Evolutionary conservation across 495 filamentous ascomycete species (phyloP).

Genomic region (Schizothecium vesticola): DNA sequence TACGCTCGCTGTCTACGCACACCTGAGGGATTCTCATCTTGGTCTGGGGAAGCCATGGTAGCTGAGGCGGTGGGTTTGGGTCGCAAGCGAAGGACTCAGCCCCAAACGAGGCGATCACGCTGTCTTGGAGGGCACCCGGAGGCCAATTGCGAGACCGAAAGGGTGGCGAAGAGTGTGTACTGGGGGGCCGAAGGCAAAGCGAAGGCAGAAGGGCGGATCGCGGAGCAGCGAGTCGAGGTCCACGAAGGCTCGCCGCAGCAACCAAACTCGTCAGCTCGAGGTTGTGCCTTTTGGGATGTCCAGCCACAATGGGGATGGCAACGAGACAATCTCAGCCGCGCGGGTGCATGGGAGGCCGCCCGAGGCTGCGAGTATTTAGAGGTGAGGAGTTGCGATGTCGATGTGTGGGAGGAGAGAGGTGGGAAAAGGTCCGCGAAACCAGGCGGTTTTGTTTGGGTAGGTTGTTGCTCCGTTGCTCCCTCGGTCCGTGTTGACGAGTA

Average conservation of each 20-base stretch:
- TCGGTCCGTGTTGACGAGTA: background rate
- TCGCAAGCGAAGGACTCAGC: conserved; percentile 19
- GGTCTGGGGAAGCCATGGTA: conserved; percentile 21
- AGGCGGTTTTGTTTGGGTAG: background rate
- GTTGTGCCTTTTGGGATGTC: background rate
- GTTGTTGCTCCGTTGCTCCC: background rate
- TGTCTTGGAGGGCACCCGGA: background rate
- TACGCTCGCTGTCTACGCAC: conserved; percentile 27
- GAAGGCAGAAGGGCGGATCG: background rate
- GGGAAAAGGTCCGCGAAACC: background rate
- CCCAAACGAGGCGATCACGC: conserved; percentile 8
- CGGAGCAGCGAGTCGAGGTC: background rate
- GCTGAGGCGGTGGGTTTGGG: conserved; percentile 18
- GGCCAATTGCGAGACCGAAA: conserved; percentile 9
- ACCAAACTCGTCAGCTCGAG: background rate
- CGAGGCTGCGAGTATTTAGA: background rate
- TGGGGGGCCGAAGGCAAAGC: background rate
- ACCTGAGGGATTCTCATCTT: conserved; percentile 17
- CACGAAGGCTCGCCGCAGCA: background rate
- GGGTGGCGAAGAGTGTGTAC: conserved; percentile 3
- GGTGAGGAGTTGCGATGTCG: background rate
- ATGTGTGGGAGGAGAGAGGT: background rate
- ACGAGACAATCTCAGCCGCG: background rate
- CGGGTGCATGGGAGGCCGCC: background rate
- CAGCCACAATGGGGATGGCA: background rate